Conservation (phyloP, 352 stramenopile genomes). For the Thraustochytrium sp. region DNA sequence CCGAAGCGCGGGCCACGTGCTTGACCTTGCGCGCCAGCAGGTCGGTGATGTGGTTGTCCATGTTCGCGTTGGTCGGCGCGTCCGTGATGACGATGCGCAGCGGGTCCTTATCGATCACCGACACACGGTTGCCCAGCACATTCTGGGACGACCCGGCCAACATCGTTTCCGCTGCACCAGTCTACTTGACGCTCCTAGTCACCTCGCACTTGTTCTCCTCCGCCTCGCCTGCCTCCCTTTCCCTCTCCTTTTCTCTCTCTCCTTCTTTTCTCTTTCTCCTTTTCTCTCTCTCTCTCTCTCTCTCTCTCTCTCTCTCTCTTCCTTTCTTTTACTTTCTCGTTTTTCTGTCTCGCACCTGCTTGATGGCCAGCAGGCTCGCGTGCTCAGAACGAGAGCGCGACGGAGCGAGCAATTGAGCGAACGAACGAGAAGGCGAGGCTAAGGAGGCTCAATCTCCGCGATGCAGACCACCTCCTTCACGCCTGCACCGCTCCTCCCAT, state of each 20-base stretch:
- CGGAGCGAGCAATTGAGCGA: too few species aligned
- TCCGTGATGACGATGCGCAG: slow-evolving; percentile 98
- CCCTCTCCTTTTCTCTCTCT: not conserved
- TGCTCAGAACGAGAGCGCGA: not conserved
- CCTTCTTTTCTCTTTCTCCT: too few species aligned
- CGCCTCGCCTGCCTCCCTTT: not conserved
- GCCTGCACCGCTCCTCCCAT: not conserved
- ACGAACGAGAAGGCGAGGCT: too few species aligned
- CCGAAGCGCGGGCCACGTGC: slow-evolving; percentile 88
- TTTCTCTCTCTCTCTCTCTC: too few species aligned
- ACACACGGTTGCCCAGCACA: slow-evolving; percentile 31
- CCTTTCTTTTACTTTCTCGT: not conserved
- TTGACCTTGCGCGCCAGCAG: slow-evolving; percentile 90
- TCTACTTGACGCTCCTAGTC: too few species aligned
- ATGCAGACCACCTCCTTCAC: not conserved
- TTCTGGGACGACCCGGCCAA: not conserved
- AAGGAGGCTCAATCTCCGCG: not conserved
- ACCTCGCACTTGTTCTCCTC: too few species aligned
- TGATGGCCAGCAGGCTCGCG: too few species aligned
- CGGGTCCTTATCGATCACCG: slow-evolving; percentile 67
- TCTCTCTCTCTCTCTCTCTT: not conserved
- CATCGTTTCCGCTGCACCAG: too few species aligned
- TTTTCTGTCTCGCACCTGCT: too few species aligned
- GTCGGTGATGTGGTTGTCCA: slow-evolving; percentile 94
- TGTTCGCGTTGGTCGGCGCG: slow-evolving; percentile 86